Conservation (phyloP, 495 filamentous ascomycete species). For the Tuber aestivum region DNA sequence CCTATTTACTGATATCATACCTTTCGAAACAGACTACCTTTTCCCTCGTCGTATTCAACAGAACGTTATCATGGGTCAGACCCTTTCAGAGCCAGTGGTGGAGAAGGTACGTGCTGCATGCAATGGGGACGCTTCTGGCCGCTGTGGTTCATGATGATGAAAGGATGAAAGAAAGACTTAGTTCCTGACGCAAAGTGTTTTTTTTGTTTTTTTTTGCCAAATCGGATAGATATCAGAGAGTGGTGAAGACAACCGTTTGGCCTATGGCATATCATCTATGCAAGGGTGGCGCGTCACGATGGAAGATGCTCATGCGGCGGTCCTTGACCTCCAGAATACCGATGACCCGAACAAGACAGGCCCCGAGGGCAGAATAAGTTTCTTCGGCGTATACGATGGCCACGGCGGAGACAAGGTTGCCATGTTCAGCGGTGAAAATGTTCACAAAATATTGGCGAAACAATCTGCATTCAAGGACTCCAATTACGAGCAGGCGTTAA, state of each 20-base stretch:
- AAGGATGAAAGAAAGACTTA: slow-evolving; percentile 28
- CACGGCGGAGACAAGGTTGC: slow-evolving; percentile 97
- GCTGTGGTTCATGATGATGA: slow-evolving; percentile 25
- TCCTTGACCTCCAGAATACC: slow-evolving; percentile 76
- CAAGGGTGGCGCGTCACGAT: slow-evolving; percentile 99
- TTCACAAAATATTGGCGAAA: slow-evolving; percentile 88
- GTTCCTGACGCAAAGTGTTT: slow-evolving; percentile 17
- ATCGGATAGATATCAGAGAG: slow-evolving; percentile 67
- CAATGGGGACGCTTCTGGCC: slow-evolving; percentile 23
- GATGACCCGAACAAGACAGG: slow-evolving; percentile 57
- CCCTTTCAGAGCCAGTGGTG: slow-evolving; percentile 95
- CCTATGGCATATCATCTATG: slow-evolving; percentile 95
- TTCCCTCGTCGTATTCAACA: slow-evolving; percentile 16
- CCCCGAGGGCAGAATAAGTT: slow-evolving; percentile 69
- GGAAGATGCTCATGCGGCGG: slow-evolving; percentile 88
- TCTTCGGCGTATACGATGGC: slow-evolving; percentile 97
- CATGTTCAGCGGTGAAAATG: slow-evolving; percentile 81
- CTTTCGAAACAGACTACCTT: slow-evolving; percentile 8
- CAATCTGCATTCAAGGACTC: slow-evolving; percentile 87
- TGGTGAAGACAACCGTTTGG: slow-evolving; percentile 84
- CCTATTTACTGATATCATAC: not conserved
- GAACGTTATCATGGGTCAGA: slow-evolving; percentile 79
- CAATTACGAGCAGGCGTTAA: slow-evolving; percentile 89
- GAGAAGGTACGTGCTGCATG: slow-evolving; percentile 73
- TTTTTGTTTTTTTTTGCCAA: slow-evolving; percentile 24